phyloP scores from a whole-genome alignment of 306 rosid species.

The Adenanthera pavonina region DNA sequence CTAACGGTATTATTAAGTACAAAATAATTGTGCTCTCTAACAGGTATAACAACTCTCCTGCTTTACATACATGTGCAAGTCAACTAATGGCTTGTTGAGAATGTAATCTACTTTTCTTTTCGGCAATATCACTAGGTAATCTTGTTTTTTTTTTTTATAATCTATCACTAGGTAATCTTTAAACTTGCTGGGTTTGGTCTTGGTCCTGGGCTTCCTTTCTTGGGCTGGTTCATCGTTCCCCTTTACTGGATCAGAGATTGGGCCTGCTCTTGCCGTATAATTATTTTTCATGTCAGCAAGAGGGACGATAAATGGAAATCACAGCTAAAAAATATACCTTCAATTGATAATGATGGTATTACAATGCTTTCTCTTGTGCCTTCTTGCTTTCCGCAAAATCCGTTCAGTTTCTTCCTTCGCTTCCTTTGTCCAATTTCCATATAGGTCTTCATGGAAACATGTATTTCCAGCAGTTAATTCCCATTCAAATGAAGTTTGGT shows the following conservation, averaged over 20 bases:
- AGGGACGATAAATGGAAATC: constrained; percentile 21
- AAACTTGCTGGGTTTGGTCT: constrained; percentile 5
- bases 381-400: constrained; percentile 85
- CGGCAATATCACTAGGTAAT: background rate
- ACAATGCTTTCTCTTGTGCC: constrained; percentile 76
- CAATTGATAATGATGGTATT: constrained; percentile 62
- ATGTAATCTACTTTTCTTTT: background rate
- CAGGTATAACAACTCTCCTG: background rate
- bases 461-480: constrained; percentile 37
- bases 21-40: background rate
- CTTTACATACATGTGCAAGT: background rate
- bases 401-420: constrained; percentile 72
- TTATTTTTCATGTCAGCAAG: background rate
- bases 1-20: background rate
- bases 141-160: background rate
- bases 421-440: constrained; percentile 53
- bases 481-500: background rate
- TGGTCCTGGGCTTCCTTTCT: constrained; percentile 2
- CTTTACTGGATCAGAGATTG: background rate
- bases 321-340: constrained; percentile 55
- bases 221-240: background rate
- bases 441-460: constrained; percentile 47
- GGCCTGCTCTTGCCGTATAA: background rate
- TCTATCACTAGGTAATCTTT: background rate
- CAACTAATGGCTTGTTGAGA: background rate